phyloP scores from a whole-genome alignment of 768 basidiomycete species.

The Boletus sp. region DNA sequence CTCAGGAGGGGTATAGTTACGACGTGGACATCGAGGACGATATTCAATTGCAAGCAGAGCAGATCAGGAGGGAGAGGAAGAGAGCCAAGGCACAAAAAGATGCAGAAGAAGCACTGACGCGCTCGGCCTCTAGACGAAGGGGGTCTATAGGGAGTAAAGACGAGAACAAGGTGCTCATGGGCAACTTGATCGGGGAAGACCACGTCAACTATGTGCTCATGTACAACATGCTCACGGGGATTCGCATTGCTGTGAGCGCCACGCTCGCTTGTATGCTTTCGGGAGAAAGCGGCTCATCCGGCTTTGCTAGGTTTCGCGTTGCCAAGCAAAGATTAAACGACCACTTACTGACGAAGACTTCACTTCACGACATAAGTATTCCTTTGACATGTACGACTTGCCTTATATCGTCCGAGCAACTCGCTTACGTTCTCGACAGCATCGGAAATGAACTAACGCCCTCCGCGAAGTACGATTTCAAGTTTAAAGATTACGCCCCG shows the following conservation, averaged over 20 bases:
- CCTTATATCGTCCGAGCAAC: not conserved
- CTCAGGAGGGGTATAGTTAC: constrained; percentile 36
- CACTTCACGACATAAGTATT: constrained; percentile 86
- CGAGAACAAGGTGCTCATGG: constrained; percentile 69
- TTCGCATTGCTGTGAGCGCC: constrained; percentile 80
- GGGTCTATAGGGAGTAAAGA: constrained; percentile 32
- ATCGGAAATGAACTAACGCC: constrained; percentile 98
- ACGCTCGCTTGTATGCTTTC: not conserved
- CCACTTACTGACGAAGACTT: constrained; percentile 86
- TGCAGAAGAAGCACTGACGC: constrained; percentile 57
- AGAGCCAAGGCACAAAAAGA: constrained; percentile 65
- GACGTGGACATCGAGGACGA: constrained; percentile 47
- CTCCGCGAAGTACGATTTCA: constrained; percentile 98
- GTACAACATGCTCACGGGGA: constrained; percentile 99
- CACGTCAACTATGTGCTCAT: constrained; percentile 99
- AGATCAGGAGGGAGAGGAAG: constrained; percentile 81
- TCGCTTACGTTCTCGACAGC: constrained; percentile 38
- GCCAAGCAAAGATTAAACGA: constrained; percentile 92
- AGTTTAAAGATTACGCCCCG: constrained; percentile 99
- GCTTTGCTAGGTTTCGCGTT: constrained; percentile 77
- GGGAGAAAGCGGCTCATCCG: constrained; percentile 1
- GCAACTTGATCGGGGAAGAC: constrained; percentile 96
- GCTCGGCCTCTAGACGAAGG: constrained; percentile 21
- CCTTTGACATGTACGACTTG: constrained; percentile 85
- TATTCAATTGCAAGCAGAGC: constrained; percentile 87